phyloP scores from a whole-genome alignment of 495 filamentous ascomycete genomes.

The Alectoria sarmentosa region DNA sequence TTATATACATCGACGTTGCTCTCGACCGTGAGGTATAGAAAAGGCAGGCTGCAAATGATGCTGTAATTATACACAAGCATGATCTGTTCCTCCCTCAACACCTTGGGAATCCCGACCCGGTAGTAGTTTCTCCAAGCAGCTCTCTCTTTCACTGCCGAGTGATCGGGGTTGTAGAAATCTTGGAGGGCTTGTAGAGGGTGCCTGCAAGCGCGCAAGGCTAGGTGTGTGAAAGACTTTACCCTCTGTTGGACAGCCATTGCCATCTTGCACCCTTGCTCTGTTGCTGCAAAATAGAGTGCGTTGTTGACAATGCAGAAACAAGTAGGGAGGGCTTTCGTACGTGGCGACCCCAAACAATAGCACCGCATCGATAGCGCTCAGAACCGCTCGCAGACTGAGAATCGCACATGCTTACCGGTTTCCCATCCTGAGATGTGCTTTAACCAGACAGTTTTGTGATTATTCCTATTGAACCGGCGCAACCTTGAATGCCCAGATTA shows the following conservation, averaged over 20 bases:
- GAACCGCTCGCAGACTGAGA: slow-evolving; percentile 4
- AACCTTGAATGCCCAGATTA: not conserved
- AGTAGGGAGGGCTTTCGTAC: not conserved
- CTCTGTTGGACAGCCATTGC: not conserved
- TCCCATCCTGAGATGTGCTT: slow-evolving; percentile 14
- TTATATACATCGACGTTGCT: not conserved
- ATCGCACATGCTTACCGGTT: slow-evolving; percentile 21
- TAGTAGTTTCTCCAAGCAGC: not conserved
- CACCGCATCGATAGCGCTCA: not conserved
- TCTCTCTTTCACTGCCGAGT: not conserved
- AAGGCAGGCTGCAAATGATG: not conserved
- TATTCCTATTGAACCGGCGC: not conserved
- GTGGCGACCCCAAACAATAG: not conserved
- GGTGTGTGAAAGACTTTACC: not conserved
- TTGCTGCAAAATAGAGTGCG: not conserved
- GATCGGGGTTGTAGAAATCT: not conserved
- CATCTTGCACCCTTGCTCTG: not conserved
- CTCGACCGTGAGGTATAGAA: not conserved
- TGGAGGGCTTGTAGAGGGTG: not conserved
- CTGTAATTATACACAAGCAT: not conserved
- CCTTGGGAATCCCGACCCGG: too few species aligned
- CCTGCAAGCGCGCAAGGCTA: not conserved
- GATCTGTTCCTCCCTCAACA: not conserved
- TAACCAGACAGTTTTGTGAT: slow-evolving; percentile 6
- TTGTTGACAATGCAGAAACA: not conserved